phyloP scores from a whole-genome alignment of 1,284 basidiomycete genomes.

The Ceratobasidium sp. region DNA sequence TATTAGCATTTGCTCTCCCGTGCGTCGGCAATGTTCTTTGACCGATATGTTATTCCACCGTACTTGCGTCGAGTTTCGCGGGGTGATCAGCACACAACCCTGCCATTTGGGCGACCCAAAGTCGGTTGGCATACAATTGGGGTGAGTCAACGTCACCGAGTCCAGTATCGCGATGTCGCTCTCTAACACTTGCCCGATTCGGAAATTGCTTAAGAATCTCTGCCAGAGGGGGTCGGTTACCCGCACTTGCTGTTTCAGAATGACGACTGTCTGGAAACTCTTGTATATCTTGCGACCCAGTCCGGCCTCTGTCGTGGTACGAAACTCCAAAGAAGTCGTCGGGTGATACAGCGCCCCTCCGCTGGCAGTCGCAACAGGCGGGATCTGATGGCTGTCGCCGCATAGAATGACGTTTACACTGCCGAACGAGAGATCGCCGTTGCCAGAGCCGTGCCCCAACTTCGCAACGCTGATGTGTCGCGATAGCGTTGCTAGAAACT shows the following conservation, averaged over 20 bases:
- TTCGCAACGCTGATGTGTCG: slow-evolving; percentile 52
- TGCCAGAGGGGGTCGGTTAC: slow-evolving; percentile 59
- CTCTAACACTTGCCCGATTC: too few species aligned
- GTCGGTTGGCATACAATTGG: too few species aligned
- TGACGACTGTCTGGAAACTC: slow-evolving; percentile 59
- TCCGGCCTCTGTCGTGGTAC: neutral
- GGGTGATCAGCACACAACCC: too few species aligned
- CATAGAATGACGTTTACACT: slow-evolving; percentile 60
- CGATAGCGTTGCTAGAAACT: slow-evolving; percentile 55
- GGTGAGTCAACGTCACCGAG: too few species aligned
- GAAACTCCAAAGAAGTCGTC: neutral
- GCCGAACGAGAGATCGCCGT: slow-evolving; percentile 55
- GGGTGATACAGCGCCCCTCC: slow-evolving; percentile 53
- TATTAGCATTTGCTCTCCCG: too few species aligned
- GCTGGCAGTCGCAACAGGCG: too few species aligned
- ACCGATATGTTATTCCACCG: too few species aligned
- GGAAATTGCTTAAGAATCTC: slow-evolving; percentile 57
- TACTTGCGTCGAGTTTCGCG: too few species aligned
- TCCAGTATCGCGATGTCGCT: too few species aligned
- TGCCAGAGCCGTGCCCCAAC: neutral
- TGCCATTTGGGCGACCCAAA: too few species aligned
- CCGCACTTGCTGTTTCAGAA: slow-evolving; percentile 59
- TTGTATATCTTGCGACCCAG: slow-evolving; percentile 58
- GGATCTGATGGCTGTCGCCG: slow-evolving; percentile 63
- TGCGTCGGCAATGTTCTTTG: too few species aligned